Percentiles rank a stretch among this genome's conserved stretches.
Evolutionary conservation across 2,329 filamentous ascomycete genomes (phyloP).

Genomic region (Juglanconis oblonga): DNA sequence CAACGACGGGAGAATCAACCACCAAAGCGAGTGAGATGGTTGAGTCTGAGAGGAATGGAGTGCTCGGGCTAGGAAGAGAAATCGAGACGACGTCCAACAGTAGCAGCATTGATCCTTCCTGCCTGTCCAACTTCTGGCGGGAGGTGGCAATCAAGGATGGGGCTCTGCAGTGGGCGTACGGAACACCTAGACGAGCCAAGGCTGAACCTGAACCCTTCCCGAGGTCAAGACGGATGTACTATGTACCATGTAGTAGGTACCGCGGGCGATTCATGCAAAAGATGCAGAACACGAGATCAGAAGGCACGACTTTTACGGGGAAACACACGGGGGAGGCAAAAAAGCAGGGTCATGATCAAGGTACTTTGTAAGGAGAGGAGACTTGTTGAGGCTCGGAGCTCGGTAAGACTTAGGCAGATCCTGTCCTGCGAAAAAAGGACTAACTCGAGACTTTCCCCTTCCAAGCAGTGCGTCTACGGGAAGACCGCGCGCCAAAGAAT

Average conservation of each 20-base stretch:
- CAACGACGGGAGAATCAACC: conserved; percentile 39
- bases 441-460: background rate
- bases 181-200: background rate
- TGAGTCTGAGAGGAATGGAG: conserved; percentile 7
- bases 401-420: background rate
- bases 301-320: conserved; percentile 10
- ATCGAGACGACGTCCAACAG: background rate
- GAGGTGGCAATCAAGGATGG: background rate
- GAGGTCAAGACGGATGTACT: background rate
- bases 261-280: conserved; percentile 2
- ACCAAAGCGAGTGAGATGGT: conserved; percentile 60
- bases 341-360: background rate
- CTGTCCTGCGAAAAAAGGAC: background rate
- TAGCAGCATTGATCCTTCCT: background rate
- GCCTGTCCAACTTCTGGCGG: background rate
- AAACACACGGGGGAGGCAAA: background rate
- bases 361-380: background rate
- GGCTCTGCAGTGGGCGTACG: background rate
- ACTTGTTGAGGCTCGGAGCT: background rate
- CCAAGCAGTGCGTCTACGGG: too few relatives aligned
- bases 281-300: conserved; percentile 14
- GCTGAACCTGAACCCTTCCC: background rate
- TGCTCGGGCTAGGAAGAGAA: background rate
- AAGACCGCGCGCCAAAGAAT: too few relatives aligned
- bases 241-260: background rate